A percentile compares a stretch with the other conserved stretches of the same genome.
Evolutionary conservation across 345 rosid genomes (phyloP).

Genomic region (Nasturtium officinale): DNA sequence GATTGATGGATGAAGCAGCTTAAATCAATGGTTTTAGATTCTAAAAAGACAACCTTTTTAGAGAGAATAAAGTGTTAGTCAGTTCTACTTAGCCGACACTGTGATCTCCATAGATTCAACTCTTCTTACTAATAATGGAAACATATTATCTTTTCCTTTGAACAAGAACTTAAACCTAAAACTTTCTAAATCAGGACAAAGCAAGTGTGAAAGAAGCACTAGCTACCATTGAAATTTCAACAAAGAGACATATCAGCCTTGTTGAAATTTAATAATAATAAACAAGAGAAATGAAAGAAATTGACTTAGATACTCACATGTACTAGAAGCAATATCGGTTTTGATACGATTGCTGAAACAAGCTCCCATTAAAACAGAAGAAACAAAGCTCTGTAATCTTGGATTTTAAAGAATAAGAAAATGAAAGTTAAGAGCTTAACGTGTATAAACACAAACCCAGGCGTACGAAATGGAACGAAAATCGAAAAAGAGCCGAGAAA

Average conservation of each 20-base stretch:
- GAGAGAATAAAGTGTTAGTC: slow-evolving; percentile 5
- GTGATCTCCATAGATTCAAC: neutral
- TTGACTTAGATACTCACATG: slow-evolving; percentile 51
- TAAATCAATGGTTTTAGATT: neutral
- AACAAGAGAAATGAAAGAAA: slow-evolving; percentile 1
- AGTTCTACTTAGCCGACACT: slow-evolving; percentile 30
- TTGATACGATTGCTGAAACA: slow-evolving; percentile 87
- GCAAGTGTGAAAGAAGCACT: slow-evolving; percentile 16
- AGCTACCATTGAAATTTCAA: slow-evolving; percentile 11
- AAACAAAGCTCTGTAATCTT: slow-evolving; percentile 22
- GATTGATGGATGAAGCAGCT: neutral
- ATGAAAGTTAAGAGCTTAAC: slow-evolving; percentile 6
- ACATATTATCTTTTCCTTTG: slow-evolving; percentile 3
- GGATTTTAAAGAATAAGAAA: neutral
- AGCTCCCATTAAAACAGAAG: slow-evolving; percentile 61
- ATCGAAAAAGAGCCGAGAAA: neutral
- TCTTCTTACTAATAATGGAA: slow-evolving; percentile 30
- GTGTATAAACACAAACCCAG: slow-evolving; percentile 38
- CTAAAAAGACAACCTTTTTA: slow-evolving; percentile 5
- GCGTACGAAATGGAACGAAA: slow-evolving; percentile 29
- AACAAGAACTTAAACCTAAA: slow-evolving; percentile 14
- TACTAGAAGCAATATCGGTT: slow-evolving; percentile 68
- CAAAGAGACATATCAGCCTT: neutral
- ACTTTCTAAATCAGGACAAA: slow-evolving; percentile 11
- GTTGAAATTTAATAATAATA: neutral